Percentiles rank a stretch among this genome's conserved stretches.
phyloP scores from a whole-genome alignment of 257 asterid species.

The Solanum peruvianum region DNA sequence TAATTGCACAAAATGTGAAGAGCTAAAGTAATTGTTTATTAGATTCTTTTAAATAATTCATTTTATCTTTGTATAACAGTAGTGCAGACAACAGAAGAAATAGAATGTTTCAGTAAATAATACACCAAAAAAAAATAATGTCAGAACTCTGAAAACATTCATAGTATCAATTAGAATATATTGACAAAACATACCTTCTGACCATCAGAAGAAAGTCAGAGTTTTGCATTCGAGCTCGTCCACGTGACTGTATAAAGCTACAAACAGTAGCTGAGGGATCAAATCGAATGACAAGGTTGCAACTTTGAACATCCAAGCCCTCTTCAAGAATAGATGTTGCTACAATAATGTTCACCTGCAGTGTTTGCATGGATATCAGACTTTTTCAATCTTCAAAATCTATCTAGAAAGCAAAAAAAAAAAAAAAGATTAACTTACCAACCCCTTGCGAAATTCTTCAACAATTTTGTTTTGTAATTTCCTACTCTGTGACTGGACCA shows the following conservation, averaged over 20 bases:
- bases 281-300: constrained; percentile 84
- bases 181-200: constrained; percentile 24
- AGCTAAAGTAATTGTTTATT: background rate
- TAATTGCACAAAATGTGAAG: background rate
- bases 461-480: constrained; percentile 47
- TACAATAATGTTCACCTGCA: constrained; percentile 71
- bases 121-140: background rate
- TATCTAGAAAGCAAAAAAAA: background rate
- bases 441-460: constrained; percentile 51
- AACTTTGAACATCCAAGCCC: constrained; percentile 85
- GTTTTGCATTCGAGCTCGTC: constrained; percentile 85
- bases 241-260: constrained; percentile 87
- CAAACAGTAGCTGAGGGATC: constrained; percentile 67
- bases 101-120: background rate
- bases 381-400: background rate
- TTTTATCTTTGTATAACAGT: background rate
- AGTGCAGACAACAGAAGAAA: background rate
- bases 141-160: background rate
- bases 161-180: background rate
- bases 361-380: background rate
- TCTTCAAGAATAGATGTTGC: constrained; percentile 90
- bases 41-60: background rate
- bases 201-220: constrained; percentile 70
- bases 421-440: background rate
- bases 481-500: constrained; percentile 46